Evolutionary conservation across 169 alveolate genomes (phyloP).

Genomic region (Cystoisospora suis): DNA sequence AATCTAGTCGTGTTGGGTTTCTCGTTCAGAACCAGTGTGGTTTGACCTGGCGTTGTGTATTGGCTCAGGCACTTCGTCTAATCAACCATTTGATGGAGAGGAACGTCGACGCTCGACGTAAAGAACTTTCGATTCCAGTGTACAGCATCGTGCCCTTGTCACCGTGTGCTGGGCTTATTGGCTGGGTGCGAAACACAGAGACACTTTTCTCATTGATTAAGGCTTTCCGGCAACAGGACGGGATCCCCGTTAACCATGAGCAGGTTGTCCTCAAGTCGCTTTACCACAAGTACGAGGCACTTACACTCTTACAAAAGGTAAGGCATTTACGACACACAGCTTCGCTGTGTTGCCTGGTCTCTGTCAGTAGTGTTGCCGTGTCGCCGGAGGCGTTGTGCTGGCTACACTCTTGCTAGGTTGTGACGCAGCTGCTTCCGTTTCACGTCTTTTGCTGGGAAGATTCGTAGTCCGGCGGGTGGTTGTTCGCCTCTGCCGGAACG

Average conservation of each 20-base stretch:
- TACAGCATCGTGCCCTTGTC: constrained; percentile 87
- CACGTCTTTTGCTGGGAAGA: too few relatives aligned
- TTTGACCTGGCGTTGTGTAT: background rate
- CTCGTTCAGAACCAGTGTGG: background rate
- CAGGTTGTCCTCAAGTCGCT: constrained; percentile 75
- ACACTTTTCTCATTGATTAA: constrained; percentile 83
- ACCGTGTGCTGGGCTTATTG: constrained; percentile 85
- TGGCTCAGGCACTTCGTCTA: constrained; percentile 66
- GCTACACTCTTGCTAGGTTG: too few relatives aligned
- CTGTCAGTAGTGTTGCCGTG: too few relatives aligned
- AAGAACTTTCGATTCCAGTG: constrained; percentile 22
- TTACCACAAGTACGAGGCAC: constrained; percentile 80
- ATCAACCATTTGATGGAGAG: constrained; percentile 78
- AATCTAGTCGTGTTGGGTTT: background rate
- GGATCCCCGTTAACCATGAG: constrained; percentile 80
- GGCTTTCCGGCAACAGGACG: constrained; percentile 79
- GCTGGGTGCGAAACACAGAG: constrained; percentile 90
- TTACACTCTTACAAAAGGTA: constrained; percentile 77
- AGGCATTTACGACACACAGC: too few relatives aligned
- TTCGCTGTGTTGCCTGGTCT: too few relatives aligned
- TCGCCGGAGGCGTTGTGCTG: too few relatives aligned
- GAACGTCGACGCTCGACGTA: constrained; percentile 8
- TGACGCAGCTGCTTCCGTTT: too few relatives aligned
- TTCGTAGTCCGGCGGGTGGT: too few relatives aligned
- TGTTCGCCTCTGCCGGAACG: too few relatives aligned